Evolutionary conservation across 2,329 filamentous ascomycete genomes (phyloP), one percentile per base, ranked within the genome.

Genomic region (Fusarium tjaetaba): DNA sequence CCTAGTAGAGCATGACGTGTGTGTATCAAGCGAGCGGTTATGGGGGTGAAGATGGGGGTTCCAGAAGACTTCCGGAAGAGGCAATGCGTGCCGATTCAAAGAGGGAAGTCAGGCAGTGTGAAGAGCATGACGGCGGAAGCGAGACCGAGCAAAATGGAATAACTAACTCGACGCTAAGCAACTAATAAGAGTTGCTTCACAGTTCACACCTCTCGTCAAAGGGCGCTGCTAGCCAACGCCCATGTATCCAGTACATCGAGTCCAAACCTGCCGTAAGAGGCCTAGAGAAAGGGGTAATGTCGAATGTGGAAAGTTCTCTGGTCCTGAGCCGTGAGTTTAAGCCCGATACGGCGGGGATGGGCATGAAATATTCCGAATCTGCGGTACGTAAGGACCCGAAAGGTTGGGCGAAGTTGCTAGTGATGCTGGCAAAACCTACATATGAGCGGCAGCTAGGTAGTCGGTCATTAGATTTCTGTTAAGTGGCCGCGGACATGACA

Each of bases 41-140:
- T 28, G 39, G 60, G 59, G 20, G 41, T 11, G 34, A 30, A 39
- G 51, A 53, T 28, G 5, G 28, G 10, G 14, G 53, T 78, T 78
- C 76, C 48, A 77, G 76, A 78, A 78, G 45, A 67, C 28, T 77
- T 65, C 76, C 76, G 53, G 48, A 77, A 73, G 51, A 55, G 75
- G 76, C 36, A 71, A 60, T 45, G 48, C 32, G 42, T 22, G 15
- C 28, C 48, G 26, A 46, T 61, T 42, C 14, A 63, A 61, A 39
- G 42, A 65, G 67, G 65, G 70, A 63, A 62, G 69, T 59, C 38
- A 18, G 36, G 32, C 61, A 61, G 63, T 38, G 51, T 42, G 66
- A 61, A 67, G 55, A 51, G 46, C 20, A 42, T n/a, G 48, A 51
- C 62, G 65, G 42, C 63, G 61, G 58, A 41, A 53, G 41, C 60